Evolutionary conservation across 2,329 filamentous ascomycete genomes (phyloP).

Genomic region (Diaporthe velutina): DNA sequence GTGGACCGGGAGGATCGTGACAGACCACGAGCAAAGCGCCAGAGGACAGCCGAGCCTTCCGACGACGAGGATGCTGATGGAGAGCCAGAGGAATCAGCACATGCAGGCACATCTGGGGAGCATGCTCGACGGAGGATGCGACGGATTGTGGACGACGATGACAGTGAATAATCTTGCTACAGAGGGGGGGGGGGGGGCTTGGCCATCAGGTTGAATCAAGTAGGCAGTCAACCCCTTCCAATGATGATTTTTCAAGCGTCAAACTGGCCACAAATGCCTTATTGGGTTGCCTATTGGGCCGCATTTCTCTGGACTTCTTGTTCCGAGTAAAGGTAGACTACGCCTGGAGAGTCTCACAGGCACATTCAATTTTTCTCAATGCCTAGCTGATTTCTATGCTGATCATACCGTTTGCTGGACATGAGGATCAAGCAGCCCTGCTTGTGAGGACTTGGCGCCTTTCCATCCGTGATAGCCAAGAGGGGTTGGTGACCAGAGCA

Average conservation of each 20-base stretch:
- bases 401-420: too few species aligned
- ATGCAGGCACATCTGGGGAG: conserved; percentile 49
- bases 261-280: not conserved
- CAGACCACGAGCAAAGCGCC: conserved; percentile 61
- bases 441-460: not conserved
- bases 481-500: not conserved
- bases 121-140: conserved; percentile 62
- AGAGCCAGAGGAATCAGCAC: conserved; percentile 64
- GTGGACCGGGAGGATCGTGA: conserved; percentile 68
- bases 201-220: not conserved
- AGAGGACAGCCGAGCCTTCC: conserved; percentile 63
- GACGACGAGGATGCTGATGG: conserved; percentile 67
- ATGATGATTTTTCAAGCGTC: not conserved
- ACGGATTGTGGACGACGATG: conserved; percentile 72
- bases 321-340: not conserved
- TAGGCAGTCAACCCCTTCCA: not conserved
- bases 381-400: not conserved
- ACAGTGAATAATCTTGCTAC: conserved; percentile 56
- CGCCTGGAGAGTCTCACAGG: not conserved
- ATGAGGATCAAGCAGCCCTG: not conserved
- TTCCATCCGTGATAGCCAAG: not conserved
- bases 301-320: not conserved
- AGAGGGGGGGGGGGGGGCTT: too few species aligned
- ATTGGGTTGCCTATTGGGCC: not conserved
- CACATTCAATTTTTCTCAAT: not conserved